Evolutionary conservation across 2,329 filamentous ascomycete genomes (phyloP), one percentile per base, ranked within the genome.

Genomic region (Lachnellula suecica): DNA sequence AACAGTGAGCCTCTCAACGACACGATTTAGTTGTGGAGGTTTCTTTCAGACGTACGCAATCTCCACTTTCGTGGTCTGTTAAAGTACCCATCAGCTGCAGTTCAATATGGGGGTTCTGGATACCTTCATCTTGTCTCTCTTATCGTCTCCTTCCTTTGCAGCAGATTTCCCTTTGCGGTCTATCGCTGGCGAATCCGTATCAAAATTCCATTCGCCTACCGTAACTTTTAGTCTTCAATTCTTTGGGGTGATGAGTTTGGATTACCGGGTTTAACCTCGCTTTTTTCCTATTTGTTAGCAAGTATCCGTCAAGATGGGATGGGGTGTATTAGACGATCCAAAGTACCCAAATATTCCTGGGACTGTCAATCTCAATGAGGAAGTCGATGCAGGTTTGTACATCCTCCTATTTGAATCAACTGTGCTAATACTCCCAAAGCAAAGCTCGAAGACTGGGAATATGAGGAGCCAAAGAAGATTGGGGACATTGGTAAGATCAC

Each of bases 401-500:
- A 46, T 42, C 23, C 11, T 10, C 15, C 19, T 22, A 1, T 17
- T 15, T 20, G 10, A 11, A 7, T 29, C 8, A 42, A 37, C 13
- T 10, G 15, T 38, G 34, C 49, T 59, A 29, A 60, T 31, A 45
- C n/a, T 24, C 19, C 19, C 9, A 24, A n/a, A 57, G 53, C 53
- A 13, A 59, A 58, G 43, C 49, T 53, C 22, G 58, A 59, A 7
- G 57, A 53, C 35, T 60, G 56, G 59, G 56, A 61, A 47, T 59
- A 60, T 56, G 52, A 61, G 34, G 56, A 64, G 10, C 53, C 73
- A 44, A 73, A 74, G 62, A 70, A 69, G 43, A 65, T 68, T 49
- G 65, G 66, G 43, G 74, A 81, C 55, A 71, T 82, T 45, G 72
- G 79, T 38, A 40, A 31, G 46, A n/a, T 23, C 11, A 20, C 19